Percentiles rank a stretch among this genome's conserved stretches.
Conservation (phyloP, 805 yeast species). For the Saccharomycopsis sp. region DNA sequence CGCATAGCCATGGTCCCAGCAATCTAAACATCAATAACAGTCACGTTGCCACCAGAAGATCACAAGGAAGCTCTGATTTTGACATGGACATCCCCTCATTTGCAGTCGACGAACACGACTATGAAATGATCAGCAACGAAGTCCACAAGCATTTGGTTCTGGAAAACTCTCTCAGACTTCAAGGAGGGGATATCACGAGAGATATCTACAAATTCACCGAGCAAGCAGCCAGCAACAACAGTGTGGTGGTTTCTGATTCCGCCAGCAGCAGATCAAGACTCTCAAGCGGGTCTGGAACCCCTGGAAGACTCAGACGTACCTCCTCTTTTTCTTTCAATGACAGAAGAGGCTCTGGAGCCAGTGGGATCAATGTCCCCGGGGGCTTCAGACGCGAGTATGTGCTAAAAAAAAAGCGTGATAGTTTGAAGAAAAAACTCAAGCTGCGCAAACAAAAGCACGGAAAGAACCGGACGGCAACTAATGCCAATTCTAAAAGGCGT, state of each 20-base stretch:
- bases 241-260: slow-evolving; percentile 1
- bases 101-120: slow-evolving; percentile 16
- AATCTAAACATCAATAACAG: not conserved
- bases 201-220: slow-evolving; percentile 29
- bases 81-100: slow-evolving; percentile 16
- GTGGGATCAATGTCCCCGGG: slow-evolving; percentile 70
- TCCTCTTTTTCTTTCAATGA: slow-evolving; percentile 22
- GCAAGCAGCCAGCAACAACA: not conserved
- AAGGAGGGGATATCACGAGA: slow-evolving; percentile 34
- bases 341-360: slow-evolving; percentile 58
- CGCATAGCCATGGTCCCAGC: not conserved
- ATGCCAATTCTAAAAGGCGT: slow-evolving; percentile 11
- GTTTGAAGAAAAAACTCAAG: slow-evolving; percentile 16
- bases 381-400: slow-evolving; percentile 74
- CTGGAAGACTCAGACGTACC: slow-evolving; percentile 12
- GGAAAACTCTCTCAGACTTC: slow-evolving; percentile 18
- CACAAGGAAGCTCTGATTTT: not conserved
- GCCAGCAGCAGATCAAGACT: not conserved
- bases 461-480: slow-evolving; percentile 4
- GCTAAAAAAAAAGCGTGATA: slow-evolving; percentile 30
- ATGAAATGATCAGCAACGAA: slow-evolving; percentile 17
- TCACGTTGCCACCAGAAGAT: not conserved
- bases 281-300: slow-evolving; percentile 4
- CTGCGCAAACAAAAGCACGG: not conserved
- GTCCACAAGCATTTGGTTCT: slow-evolving; percentile 23